Base-by-base conservation (phyloP, 2,329 filamentous ascomycete genomes). In the Fusarium bactridioides region DNA sequence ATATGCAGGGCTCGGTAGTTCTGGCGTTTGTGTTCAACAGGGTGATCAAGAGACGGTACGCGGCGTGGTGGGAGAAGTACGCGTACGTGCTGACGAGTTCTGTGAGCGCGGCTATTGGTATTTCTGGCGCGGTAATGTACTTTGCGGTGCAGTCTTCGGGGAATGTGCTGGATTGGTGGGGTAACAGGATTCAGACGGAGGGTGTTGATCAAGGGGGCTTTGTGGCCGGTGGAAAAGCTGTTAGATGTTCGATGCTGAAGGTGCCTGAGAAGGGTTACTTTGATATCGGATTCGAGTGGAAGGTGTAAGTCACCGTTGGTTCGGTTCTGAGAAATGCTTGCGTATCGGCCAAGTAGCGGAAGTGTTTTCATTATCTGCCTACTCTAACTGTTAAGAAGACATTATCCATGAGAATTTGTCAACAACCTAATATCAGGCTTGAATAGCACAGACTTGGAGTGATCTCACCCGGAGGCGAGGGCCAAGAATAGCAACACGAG, bases 21-120 rank as follows among this genome's bases (percentile, higher is more conserved):
- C 55, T 78, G 19, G 69, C 71, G 3, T 29, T 78, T 18, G n/a
- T 79, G 31, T 79, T 79, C 63, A 78, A 79, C 59, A 69, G 47
- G 19, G 72, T 67, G 25, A 62, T 79, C 66, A 78, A 78, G 57
- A 47, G 56, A n/a, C 62, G 74, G 31, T 74, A 75, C 56, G 33
- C 45, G 8, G 64, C 48, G 16, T 79, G 76, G 77, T 79, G 78
- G 76, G 70, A 78, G 44, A 74, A 71, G 55, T 79, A 79, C 47
- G 76, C 76, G 27, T 79, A 79, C 53, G 74, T 77, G 19, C 54
- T 79, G 48, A 73, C 76, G 21, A 75, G 74, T 33, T 77, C 77
- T 8, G 70, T 79, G 13, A 72, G 57, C 25, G 70, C 78, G 9
- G 78, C 75, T 21, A 77, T 78, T 57, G 78, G 77, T 2, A 62